phyloP scores from a whole-genome alignment of 345 rosid genomes.

The Viola odorata region DNA sequence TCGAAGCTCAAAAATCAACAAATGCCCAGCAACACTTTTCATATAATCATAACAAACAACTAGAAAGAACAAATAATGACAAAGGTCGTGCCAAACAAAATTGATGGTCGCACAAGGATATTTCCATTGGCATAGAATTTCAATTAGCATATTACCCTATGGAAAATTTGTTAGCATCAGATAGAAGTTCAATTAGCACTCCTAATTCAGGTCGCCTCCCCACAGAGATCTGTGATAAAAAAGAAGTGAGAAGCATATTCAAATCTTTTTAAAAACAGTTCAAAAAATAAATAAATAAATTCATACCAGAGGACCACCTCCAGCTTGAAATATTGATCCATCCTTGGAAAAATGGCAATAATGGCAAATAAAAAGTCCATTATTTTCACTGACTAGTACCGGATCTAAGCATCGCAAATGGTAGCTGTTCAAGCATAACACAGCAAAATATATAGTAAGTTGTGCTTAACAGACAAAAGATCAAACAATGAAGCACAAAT shows the following conservation, averaged over 20 bases:
- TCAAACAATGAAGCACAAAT: neutral
- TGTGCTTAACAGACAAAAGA: neutral
- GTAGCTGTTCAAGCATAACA: slow-evolving; percentile 43
- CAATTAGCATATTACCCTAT: slow-evolving; percentile 31
- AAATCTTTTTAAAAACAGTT: slow-evolving; percentile 1
- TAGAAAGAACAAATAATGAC: neutral
- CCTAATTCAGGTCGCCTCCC: slow-evolving; percentile 33
- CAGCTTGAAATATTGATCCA: slow-evolving; percentile 22
- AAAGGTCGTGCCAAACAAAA: neutral
- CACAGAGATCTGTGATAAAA: slow-evolving; percentile 33
- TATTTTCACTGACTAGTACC: slow-evolving; percentile 16
- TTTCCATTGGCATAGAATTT: too few species aligned
- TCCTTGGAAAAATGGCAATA: slow-evolving; percentile 34
- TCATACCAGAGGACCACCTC: slow-evolving; percentile 39
- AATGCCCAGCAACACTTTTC: neutral
- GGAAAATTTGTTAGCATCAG: slow-evolving; percentile 34
- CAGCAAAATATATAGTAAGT: slow-evolving; percentile 6
- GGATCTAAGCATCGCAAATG: slow-evolving; percentile 45
- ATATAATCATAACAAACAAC: neutral
- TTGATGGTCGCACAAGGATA: neutral
- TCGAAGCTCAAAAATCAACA: neutral
- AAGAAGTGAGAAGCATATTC: slow-evolving; percentile 15
- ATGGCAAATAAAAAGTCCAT: slow-evolving; percentile 31
- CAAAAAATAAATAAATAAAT: slow-evolving; percentile 5
- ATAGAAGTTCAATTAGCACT: slow-evolving; percentile 33